These are phyloP conservation scores for Lachancea sp. DNA, from an alignment of 805 yeast genomes.

Conservation along the genomic window DNA sequence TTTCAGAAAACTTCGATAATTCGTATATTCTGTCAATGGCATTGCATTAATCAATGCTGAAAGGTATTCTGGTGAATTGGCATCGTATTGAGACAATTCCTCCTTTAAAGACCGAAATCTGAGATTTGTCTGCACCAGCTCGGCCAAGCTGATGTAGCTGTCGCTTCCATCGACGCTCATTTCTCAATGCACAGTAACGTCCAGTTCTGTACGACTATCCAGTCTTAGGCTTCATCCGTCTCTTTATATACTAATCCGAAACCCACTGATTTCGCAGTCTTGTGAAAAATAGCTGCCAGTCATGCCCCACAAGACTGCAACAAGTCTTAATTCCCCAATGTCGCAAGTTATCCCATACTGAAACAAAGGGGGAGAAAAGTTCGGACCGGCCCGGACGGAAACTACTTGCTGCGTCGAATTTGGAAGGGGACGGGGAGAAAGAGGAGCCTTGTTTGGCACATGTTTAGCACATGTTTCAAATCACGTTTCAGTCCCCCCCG, in stretches of 20 bases:
- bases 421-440: too few species aligned
- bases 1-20: slow-evolving; percentile 20
- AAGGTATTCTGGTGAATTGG: slow-evolving; percentile 26
- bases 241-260: not conserved
- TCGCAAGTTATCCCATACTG: not conserved
- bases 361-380: not conserved
- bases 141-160: slow-evolving; percentile 16
- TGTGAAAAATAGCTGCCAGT: too few species aligned
- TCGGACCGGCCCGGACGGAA: too few species aligned
- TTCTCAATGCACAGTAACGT: too few species aligned
- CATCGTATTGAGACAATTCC: slow-evolving; percentile 14
- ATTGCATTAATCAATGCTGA: slow-evolving; percentile 16
- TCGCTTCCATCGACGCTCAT: not conserved
- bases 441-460: too few species aligned
- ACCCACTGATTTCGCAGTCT: too few species aligned
- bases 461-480: too few species aligned
- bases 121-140: slow-evolving; percentile 22
- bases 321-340: not conserved
- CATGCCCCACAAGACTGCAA: not conserved
- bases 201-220: too few species aligned
- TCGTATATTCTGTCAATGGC: slow-evolving; percentile 23
- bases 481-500: too few species aligned
- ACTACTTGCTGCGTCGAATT: too few species aligned
- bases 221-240: too few species aligned
- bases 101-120: slow-evolving; percentile 16